Conservation (phyloP, 2,329 filamentous ascomycete genomes). For the Ascochyta clinopodiicola region DNA sequence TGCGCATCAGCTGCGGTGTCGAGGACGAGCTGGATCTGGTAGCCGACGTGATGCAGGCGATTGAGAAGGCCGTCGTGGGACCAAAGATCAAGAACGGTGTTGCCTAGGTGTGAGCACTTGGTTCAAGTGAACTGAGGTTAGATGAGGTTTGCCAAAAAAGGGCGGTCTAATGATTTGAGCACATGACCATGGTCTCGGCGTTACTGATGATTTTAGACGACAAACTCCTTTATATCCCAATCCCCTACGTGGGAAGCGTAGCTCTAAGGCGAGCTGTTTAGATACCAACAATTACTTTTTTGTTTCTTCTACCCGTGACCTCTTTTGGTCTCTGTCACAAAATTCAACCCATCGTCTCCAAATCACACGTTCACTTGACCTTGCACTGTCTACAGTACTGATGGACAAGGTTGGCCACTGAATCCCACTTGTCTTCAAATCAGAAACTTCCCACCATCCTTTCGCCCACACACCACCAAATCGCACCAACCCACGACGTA, state of each 20-base stretch:
- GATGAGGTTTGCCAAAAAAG: constrained; percentile 11
- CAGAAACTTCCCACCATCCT: too few species aligned
- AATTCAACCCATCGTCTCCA: too few species aligned
- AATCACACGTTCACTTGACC: too few species aligned
- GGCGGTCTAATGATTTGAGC: constrained; percentile 20
- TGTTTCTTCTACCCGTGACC: background rate
- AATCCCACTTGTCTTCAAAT: too few species aligned
- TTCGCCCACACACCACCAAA: too few species aligned
- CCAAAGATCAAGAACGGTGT: constrained; percentile 47
- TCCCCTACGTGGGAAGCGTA: constrained; percentile 18
- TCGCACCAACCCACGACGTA: too few species aligned
- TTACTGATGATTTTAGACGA: constrained; percentile 20
- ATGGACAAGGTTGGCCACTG: too few species aligned
- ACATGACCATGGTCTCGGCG: constrained; percentile 14
- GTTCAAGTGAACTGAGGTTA: background rate
- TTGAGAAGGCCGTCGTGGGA: constrained; percentile 74
- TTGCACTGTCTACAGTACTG: too few species aligned
- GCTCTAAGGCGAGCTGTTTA: constrained; percentile 20
- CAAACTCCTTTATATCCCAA: constrained; percentile 23
- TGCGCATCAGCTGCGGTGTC: constrained; percentile 90
- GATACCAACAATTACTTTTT: constrained; percentile 14
- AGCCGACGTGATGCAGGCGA: constrained; percentile 79
- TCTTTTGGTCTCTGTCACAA: background rate
- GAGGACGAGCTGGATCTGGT: constrained; percentile 88
- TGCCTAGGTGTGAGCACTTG: background rate